These are phyloP conservation scores for Phellinidium pouzarii DNA, from an alignment of 1,284 basidiomycete species.

Conservation along the genomic window DNA sequence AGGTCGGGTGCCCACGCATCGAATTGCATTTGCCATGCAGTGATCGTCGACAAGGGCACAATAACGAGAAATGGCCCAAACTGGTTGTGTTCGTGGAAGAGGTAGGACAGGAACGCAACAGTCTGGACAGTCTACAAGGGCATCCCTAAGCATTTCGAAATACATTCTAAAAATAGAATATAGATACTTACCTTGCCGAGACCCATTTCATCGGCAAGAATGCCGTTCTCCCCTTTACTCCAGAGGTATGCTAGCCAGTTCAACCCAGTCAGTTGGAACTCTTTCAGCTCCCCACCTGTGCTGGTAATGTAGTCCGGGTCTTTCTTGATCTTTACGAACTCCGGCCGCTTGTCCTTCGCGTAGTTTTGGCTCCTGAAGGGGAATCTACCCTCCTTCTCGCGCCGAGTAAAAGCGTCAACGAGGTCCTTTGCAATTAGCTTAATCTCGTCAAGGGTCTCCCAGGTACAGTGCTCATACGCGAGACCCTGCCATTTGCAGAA, in stretches of 20 bases:
- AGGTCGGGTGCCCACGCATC: conserved; percentile 93
- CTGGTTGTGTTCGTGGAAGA: conserved; percentile 90
- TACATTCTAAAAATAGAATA: conserved; percentile 5
- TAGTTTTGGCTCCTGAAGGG: conserved; percentile 83
- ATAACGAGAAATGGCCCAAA: conserved; percentile 98
- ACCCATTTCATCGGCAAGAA: conserved; percentile 99
- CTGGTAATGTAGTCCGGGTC: conserved; percentile 83
- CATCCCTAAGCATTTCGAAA: conserved; percentile 20
- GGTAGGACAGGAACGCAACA: conserved; percentile 90
- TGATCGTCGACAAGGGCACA: conserved; percentile 95
- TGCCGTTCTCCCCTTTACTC: conserved; percentile 93
- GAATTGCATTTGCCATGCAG: conserved; percentile 97
- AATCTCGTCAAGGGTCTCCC: conserved; percentile 85
- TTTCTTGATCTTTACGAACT: conserved; percentile 81
- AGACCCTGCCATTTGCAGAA: conserved; percentile 97
- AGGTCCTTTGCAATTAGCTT: conserved; percentile 66
- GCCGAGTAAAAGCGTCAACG: conserved; percentile 75
- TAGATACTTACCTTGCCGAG: conserved; percentile 73
- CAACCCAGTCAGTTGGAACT: conserved; percentile 96
- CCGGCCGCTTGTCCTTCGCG: conserved; percentile 63
- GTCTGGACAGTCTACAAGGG: conserved; percentile 82
- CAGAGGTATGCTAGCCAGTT: conserved; percentile 98
- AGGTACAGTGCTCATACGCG: conserved; percentile 93
- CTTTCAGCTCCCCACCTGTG: conserved; percentile 86
- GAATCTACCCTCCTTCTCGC: conserved; percentile 76